Evolutionary conservation across 257 asterid species (phyloP), one percentile per base, ranked within the genome.

Genomic region (Gentiana straminea): DNA sequence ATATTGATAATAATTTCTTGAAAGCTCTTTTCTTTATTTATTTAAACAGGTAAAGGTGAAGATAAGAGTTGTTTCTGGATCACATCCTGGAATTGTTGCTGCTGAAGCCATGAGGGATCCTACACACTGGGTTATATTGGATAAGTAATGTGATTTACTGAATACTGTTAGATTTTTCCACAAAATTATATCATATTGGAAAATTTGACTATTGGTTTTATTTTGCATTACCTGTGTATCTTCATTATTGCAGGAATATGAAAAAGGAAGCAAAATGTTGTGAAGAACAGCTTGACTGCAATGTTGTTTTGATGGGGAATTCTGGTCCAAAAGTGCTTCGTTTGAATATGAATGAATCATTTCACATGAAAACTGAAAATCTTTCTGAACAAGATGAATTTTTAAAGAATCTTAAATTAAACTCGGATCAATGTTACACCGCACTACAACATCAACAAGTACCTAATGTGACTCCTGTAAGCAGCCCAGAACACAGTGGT

Each of bases 391-490:
- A 79, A 46, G 80, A 67, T 68, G 62, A 77, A 39, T 61, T 65
- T 3, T 54, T 13, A 39, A 65, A 44, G 48, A 57, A 52, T 58
- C 60, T 13, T 51, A 54, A 36, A 51, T 66, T 67, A 24, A 64
- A 62, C 55, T 58, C 75, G 7, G 73, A 59, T 63, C 51, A 55
- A 52, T 61, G 74, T 74, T 62, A 73, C 59, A 60, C 59, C 55
- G 70, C 63, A 34, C 24, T 0, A 24, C 24, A 24, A 24, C 24
- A 24, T 0, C 24, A 24, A 24, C 85, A 72, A 70, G 95, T 75
- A 60, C 97, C 90, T 15, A 86, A 82, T 41, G 97, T 80, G 73
- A 90, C 94, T 70, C 97, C 96, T 24, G 80, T 79, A 37, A 69
- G 86, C 83, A 86, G 97, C 70, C 94, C 96, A 0, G 94, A 78